Conservation (phyloP, 106 monocot species). For the Posidonia australis region DNA sequence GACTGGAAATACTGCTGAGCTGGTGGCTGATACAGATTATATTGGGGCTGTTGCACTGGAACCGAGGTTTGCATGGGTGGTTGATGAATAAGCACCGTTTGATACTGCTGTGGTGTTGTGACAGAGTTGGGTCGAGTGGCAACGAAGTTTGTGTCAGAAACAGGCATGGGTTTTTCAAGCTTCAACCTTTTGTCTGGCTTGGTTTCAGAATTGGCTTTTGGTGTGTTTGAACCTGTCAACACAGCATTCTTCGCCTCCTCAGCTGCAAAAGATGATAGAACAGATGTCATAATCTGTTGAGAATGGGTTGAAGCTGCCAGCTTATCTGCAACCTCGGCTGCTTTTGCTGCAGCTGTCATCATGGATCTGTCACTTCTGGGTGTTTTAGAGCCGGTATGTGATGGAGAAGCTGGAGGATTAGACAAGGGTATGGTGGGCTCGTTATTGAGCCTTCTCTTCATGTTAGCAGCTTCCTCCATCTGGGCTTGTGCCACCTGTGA, state of each 20-base stretch:
- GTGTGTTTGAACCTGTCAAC: not conserved
- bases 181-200: constrained; percentile 16
- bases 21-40: constrained; percentile 35
- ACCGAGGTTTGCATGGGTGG: constrained; percentile 27
- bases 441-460: constrained; percentile 66
- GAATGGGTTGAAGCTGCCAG: constrained; percentile 84
- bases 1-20: constrained; percentile 58
- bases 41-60: constrained; percentile 36
- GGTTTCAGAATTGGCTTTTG: constrained; percentile 6
- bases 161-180: constrained; percentile 21
- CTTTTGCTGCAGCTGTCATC: constrained; percentile 58
- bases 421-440: constrained; percentile 28
- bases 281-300: constrained; percentile 91
- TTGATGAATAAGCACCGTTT: constrained; percentile 28
- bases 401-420: constrained; percentile 1
- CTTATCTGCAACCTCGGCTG: constrained; percentile 79
- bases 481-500: constrained; percentile 70
- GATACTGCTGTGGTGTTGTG: constrained; percentile 32
- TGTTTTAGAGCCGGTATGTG: constrained; percentile 12
- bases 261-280: constrained; percentile 79
- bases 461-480: constrained; percentile 60
- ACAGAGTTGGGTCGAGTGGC: constrained; percentile 17
- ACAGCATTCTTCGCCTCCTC: constrained; percentile 63
- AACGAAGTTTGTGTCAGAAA: constrained; percentile 13
- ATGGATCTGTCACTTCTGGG: constrained; percentile 17